Conservation (phyloP, 495 filamentous ascomycete species). For the Neurospora hispaniola region DNA sequence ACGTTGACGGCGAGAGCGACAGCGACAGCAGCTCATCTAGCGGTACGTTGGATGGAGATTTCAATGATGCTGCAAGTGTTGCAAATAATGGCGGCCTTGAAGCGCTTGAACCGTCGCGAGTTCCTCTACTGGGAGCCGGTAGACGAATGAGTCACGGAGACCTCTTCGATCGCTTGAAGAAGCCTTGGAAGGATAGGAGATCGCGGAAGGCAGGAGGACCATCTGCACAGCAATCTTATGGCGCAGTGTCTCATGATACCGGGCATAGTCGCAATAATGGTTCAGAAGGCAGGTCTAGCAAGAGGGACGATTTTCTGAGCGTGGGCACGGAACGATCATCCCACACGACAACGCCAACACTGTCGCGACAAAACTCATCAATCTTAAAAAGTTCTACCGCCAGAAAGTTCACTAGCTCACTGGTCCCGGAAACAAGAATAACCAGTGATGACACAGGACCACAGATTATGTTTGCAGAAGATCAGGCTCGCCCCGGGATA, state of each 20-base stretch:
- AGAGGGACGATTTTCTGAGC: neutral
- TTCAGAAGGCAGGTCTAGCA: neutral
- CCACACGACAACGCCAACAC: slow-evolving; percentile 29
- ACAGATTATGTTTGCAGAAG: slow-evolving; percentile 67
- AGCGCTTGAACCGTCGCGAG: slow-evolving; percentile 7
- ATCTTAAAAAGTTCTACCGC: slow-evolving; percentile 38
- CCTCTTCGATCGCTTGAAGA: slow-evolving; percentile 10
- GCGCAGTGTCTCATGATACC: slow-evolving; percentile 4
- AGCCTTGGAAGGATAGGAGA: slow-evolving; percentile 9
- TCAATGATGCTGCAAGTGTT: slow-evolving; percentile 18
- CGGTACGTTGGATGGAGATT: slow-evolving; percentile 14
- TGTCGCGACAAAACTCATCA: slow-evolving; percentile 42
- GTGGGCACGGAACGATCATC: neutral
- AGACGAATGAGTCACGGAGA: slow-evolving; percentile 30
- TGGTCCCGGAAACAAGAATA: slow-evolving; percentile 64
- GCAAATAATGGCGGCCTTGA: slow-evolving; percentile 18
- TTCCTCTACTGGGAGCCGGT: slow-evolving; percentile 16
- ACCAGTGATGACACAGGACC: slow-evolving; percentile 52
- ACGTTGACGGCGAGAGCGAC: slow-evolving; percentile 30
- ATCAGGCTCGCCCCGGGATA: slow-evolving; percentile 29
- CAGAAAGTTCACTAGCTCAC: slow-evolving; percentile 56
- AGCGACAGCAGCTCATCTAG: slow-evolving; percentile 32
- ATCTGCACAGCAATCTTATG: neutral
- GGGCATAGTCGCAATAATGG: neutral
- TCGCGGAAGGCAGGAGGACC: slow-evolving; percentile 3